Evolutionary conservation across 345 rosid species (phyloP).

Genomic region (Atalantia buxifolia): DNA sequence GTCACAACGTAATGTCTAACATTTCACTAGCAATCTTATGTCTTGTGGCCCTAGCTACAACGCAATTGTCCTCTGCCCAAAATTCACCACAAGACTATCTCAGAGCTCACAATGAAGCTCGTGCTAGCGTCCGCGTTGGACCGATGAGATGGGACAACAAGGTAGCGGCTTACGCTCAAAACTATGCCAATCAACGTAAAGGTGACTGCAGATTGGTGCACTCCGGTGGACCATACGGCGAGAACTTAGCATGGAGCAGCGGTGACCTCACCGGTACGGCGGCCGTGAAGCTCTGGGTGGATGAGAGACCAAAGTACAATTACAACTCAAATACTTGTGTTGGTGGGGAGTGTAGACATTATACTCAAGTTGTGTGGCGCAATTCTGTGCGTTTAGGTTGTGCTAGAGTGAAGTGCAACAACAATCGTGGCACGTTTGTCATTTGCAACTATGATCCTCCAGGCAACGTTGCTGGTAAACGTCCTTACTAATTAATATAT

Average conservation of each 20-base stretch:
- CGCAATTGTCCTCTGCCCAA: conserved; percentile 14
- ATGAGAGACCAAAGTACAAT: conserved; percentile 45
- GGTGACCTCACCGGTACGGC: conserved; percentile 33
- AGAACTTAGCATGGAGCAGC: conserved; percentile 53
- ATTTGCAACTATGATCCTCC: conserved; percentile 62
- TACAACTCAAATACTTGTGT: conserved; percentile 47
- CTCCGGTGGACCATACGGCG: conserved; percentile 62
- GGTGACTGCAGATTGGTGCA: conserved; percentile 46
- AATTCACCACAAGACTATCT: conserved; percentile 37
- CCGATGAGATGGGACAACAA: conserved; percentile 43
- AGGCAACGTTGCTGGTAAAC: conserved; percentile 43
- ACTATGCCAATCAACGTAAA: conserved; percentile 31
- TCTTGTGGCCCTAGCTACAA: not conserved
- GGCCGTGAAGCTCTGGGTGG: conserved; percentile 56
- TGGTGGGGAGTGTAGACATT: conserved; percentile 51
- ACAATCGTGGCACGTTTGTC: conserved; percentile 40
- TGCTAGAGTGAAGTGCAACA: conserved; percentile 51
- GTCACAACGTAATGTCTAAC: not conserved
- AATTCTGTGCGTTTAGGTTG: conserved; percentile 54
- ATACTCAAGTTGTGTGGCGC: conserved; percentile 77
- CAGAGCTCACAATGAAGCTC: conserved; percentile 48
- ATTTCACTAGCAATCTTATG: conserved; percentile 1
- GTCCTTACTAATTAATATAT: conserved; percentile 24
- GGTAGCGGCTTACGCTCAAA: conserved; percentile 41
- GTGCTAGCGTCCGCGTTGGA: conserved; percentile 33